These are phyloP conservation scores for Parmelia sp. DNA, from an alignment of 495 filamentous ascomycete species.

Conservation along the genomic window DNA sequence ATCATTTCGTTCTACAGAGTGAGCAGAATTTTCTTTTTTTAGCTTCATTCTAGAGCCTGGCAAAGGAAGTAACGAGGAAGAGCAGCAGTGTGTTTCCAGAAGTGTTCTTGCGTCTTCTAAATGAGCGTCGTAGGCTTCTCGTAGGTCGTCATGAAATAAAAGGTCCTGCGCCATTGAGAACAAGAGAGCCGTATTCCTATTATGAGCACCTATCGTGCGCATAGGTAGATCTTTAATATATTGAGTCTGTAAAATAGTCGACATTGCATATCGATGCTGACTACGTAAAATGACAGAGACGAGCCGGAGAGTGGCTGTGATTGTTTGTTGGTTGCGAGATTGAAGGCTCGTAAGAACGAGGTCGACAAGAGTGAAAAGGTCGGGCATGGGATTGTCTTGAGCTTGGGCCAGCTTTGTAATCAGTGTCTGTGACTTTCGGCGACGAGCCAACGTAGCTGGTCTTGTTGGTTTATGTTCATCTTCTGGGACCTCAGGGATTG, in stretches of 20 bases:
- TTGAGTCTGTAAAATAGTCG: constrained; percentile 61
- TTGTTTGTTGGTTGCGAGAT: constrained; percentile 80
- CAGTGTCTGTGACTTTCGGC: constrained; percentile 82
- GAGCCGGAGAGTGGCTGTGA: constrained; percentile 79
- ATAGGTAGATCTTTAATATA: constrained; percentile 48
- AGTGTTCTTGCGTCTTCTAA: constrained; percentile 69
- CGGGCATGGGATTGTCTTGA: constrained; percentile 66
- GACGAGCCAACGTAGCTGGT: constrained; percentile 56
- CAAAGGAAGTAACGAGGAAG: constrained; percentile 47
- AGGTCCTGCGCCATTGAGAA: constrained; percentile 67
- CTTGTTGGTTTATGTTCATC: constrained; percentile 39
- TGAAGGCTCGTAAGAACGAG: constrained; percentile 78
- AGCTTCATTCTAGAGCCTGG: constrained; percentile 2
- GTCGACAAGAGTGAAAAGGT: constrained; percentile 88
- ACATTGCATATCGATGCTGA: constrained; percentile 79
- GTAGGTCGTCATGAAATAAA: constrained; percentile 60
- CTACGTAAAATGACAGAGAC: constrained; percentile 75
- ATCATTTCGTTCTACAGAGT: neutral
- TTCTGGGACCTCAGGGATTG: constrained; percentile 51
- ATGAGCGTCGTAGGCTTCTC: constrained; percentile 76
- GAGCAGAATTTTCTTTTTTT: neutral
- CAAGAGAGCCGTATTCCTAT: constrained; percentile 70
- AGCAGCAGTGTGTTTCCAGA: constrained; percentile 78
- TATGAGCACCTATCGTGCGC: constrained; percentile 71
- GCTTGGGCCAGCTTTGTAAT: constrained; percentile 68